Evolutionary conservation across 495 filamentous ascomycete species (phyloP), one percentile per base, ranked within the genome.

Genomic region (Aspergillus baeticus): DNA sequence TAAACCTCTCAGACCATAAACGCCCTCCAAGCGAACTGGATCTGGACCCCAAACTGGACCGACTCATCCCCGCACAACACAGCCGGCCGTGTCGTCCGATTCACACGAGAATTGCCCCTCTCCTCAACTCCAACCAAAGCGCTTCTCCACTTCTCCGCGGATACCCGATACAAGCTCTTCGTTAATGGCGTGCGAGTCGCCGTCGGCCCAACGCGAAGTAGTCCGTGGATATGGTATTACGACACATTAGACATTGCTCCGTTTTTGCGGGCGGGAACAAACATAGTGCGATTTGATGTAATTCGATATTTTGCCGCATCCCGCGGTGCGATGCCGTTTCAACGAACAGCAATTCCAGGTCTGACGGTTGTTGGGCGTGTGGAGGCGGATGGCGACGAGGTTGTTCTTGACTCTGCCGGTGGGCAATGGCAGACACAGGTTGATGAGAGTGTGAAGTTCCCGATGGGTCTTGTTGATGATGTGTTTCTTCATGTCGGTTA

Each of bases 111-210:
- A 5, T 43, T 75, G 31, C 44, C 26, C 22, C 57, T 75, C n/a
- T 1, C 46, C 0, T 61, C 55, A 0, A 6, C 14, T 11, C 57
- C 66, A 7, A 58, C 10, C 2, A 22, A 33, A 8, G 45, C 62
- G 6, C 6, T 64, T 1, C 44, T 75, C 15, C 68, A 74, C 59
- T 62, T 73, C 47, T 74, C 72, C 6, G 72, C 72, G 1, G 72
- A 75, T 36, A 75, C 72, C 1, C 55, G 72, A 13, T 75, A 75
- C 51, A 72, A 74, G 39, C 58, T 75, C 18, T 68, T 58, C 31
- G 61, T 75, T 21, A 74, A 75, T 63, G 69, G 69, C 1, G 39
- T 14, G 0, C 64, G 64, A 11, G 58, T 74, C n/a, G 64, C 68
- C 10, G 67, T 73, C 10, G 70, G 72, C 4, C 71, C 72, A 11